Evolutionary conservation across 2,329 filamentous ascomycete species (phyloP), one percentile per base, ranked within the genome.

Genomic region (Graphilbum fragrans): DNA sequence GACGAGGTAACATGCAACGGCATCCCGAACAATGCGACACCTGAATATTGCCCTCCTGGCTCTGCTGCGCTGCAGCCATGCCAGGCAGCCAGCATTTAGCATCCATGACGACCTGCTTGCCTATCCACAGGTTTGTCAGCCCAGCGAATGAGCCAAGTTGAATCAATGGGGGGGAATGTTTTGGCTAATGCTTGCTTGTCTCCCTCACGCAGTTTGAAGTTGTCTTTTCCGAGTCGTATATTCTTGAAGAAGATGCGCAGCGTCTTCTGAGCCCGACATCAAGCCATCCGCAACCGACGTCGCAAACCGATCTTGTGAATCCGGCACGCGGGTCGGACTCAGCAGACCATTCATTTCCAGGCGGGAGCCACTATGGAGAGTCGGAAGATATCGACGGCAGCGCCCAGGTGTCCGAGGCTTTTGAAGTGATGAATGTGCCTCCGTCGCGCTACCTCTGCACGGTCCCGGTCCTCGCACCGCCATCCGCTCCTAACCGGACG

Each of bases 91-190:
- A 8, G 63, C 67, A 41, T 94, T 94, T 65, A 94, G 81, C 63
- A 83, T 94, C 43, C 80, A 92, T 54, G 86, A 94, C 56, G 88
- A 95, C 57, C 61, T 94, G 39, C 71, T 94, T 43, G 86, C 86
- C 17, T 86, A 82, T 61, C 88, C 88, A 11, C 86, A 92, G 72
- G 85, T 90, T 67, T 48, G 67, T 54, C 34, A 21, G 17, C 21
- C 17, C 22, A 9, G 3, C 16, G 4, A 8, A 21, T 23, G 2
- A 5, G 22, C 16, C n/a, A 14, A 19, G 21, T 3, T 14, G 14
- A 20, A 19, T 16, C n/a, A 19, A 17, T 17, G 2, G 5, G 34
- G 21, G 12, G 16, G 17, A 22, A 19, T 18, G 31, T 23, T 41
- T 17, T 35, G 18, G 12, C 0, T 21, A 9, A 16, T 17, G 3